Conservation (phyloP, 805 yeast species). For the Candida nonsorbophila region DNA sequence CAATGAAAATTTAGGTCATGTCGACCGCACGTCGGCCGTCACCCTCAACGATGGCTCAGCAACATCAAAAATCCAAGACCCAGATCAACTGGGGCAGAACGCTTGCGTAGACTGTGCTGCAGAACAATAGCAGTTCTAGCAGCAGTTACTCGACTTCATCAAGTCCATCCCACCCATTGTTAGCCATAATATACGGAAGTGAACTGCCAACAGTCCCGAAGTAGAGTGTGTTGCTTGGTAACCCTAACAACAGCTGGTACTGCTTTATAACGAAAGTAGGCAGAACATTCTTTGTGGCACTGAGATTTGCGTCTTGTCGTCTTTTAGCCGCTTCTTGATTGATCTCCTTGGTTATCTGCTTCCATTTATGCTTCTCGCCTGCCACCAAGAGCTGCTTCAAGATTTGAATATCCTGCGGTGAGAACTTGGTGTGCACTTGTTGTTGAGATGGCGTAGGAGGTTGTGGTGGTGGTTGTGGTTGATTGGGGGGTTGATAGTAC, state of each 20-base stretch:
- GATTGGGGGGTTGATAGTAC: conserved; percentile 4
- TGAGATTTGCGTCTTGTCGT: conserved; percentile 8
- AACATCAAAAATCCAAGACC: neutral
- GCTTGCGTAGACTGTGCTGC: neutral
- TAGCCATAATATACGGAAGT: conserved; percentile 45
- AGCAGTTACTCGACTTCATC: conserved; percentile 14
- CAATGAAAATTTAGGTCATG: conserved; percentile 53
- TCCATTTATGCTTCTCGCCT: conserved; percentile 59
- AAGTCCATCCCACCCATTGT: conserved; percentile 41
- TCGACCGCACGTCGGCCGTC: conserved; percentile 32
- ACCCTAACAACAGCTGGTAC: conserved; percentile 49
- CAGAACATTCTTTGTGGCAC: conserved; percentile 36
- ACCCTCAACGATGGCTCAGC: conserved; percentile 1
- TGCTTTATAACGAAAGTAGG: conserved; percentile 52
- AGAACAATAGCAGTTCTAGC: neutral
- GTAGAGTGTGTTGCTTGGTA: conserved; percentile 42
- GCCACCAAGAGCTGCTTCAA: conserved; percentile 42
- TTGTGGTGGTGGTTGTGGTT: conserved; percentile 3
- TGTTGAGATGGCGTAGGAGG: conserved; percentile 1
- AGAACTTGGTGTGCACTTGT: conserved; percentile 20
- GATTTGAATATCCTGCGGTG: conserved; percentile 40
- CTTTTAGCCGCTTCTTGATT: conserved; percentile 13
- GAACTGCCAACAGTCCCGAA: conserved; percentile 44
- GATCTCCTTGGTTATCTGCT: conserved; percentile 43
- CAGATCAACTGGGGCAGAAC: no score